Base-by-base conservation (phyloP, 768 basidiomycete genomes). In the Boletus huronensis region DNA sequence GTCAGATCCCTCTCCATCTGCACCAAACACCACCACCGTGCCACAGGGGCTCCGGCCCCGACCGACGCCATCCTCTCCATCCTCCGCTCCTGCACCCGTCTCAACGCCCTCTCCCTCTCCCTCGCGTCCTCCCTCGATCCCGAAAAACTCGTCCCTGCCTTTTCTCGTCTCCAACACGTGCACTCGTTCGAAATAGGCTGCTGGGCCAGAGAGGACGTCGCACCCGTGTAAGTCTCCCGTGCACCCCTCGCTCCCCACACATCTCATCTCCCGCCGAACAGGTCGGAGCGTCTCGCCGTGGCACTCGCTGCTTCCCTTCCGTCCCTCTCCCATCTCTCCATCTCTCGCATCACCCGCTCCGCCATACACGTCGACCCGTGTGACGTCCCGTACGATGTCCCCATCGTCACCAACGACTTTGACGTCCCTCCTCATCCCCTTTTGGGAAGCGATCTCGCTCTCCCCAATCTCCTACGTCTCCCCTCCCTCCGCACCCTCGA, bases 331-430 rank as follows among this genome's bases (percentile, higher is more conserved):
- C 75, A 80, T 45, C 76, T 90, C 47, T 73, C 78, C 5, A 73
- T 90, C 11, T 80, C 84, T 48, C 81, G 80, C 61, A 79, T 90
- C 61, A 79, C 83, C 16, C 84, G 87, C 50, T 88, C 86, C 1
- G 74, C 74, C 29, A 50, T 86, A n/a, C 85, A 88, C 64, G 82
- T 85, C 23, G 80, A 79, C 61, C 82, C 80, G 0, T 72, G 70
- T 25, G 61, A 64, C 19, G 64, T 64, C 41, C 70, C 66, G 0
- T 60, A 50, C 19, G 78, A 75, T 53, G 76, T 87, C 29, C 87
- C 87, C 28, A 64, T 88, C 34, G 82, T 86, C 38, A 65, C 73
- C 47, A 82, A 82, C 47, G 87, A 90, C 66, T 73, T 75, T 50
- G 75, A 85, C 61, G 77, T 88, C 64, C 81, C 83, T 31, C 71